Percentiles rank a stretch among this genome's conserved stretches.
phyloP scores from a whole-genome alignment of 805 yeast species.

The Grigorovia humatica region DNA sequence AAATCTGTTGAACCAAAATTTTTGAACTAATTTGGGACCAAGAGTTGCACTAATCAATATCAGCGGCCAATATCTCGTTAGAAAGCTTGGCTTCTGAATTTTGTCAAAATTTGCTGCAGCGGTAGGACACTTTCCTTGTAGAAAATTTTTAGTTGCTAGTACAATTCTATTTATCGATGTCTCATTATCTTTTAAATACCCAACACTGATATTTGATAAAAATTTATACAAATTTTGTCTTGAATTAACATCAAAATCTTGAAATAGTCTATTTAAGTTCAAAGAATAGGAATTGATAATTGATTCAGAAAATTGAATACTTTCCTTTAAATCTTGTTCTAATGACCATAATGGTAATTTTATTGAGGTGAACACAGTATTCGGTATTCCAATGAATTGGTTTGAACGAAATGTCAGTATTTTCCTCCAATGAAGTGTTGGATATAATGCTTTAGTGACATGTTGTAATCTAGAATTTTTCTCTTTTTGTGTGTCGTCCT shows the following conservation, averaged over 20 bases:
- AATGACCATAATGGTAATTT: slow-evolving; percentile 12
- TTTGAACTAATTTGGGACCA: slow-evolving; percentile 42
- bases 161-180: neutral
- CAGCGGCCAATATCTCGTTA: slow-evolving; percentile 60
- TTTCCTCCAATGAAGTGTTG: slow-evolving; percentile 3
- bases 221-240: slow-evolving; percentile 1
- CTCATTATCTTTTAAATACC: neutral
- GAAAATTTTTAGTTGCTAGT: neutral
- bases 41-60: slow-evolving; percentile 29
- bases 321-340: slow-evolving; percentile 12
- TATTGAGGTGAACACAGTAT: neutral
- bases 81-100: slow-evolving; percentile 30
- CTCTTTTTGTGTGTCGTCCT: too few relatives aligned
- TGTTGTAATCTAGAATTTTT: neutral
- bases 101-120: too few relatives aligned
- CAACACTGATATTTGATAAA: neutral
- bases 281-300: slow-evolving; percentile 7
- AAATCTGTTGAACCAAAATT: slow-evolving; percentile 40
- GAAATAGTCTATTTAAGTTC: slow-evolving; percentile 15
- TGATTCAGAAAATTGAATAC: slow-evolving; percentile 1
- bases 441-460: neutral
- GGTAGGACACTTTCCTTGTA: neutral
- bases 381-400: slow-evolving; percentile 7
- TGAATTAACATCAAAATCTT: neutral
- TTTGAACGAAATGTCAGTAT: slow-evolving; percentile 3